phyloP scores from a whole-genome alignment of 2,329 filamentous ascomycete genomes.

The Aspergillus pseudoviridinutans region DNA sequence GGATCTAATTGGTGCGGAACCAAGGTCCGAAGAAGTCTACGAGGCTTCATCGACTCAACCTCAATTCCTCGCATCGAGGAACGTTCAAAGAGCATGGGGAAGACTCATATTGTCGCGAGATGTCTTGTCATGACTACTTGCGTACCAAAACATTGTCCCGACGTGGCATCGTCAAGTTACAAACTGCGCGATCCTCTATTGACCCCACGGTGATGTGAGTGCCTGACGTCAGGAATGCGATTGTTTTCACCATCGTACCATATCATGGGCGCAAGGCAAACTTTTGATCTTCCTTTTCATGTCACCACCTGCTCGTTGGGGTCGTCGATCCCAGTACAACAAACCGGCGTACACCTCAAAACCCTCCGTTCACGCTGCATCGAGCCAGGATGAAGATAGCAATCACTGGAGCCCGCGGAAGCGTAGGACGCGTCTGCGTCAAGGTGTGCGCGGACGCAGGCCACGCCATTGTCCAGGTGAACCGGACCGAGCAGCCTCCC shows the following conservation, averaged over 20 bases:
- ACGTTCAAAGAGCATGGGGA: not conserved
- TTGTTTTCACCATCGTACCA: not conserved
- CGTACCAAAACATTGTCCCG: too few relatives aligned
- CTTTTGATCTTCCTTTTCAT: not conserved
- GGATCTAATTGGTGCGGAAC: not conserved
- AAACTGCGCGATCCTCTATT: not conserved
- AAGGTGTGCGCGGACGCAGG: conserved; percentile 29
- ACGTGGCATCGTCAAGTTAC: too few relatives aligned
- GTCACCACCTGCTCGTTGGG: not conserved
- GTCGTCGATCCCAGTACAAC: not conserved
- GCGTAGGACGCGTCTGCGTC: conserved; percentile 27
- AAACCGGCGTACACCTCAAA: not conserved
- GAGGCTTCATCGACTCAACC: not conserved
- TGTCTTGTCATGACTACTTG: too few relatives aligned
- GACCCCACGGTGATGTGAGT: not conserved
- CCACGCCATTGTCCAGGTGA: conserved; percentile 32
- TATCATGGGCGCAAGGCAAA: not conserved
- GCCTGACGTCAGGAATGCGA: not conserved
- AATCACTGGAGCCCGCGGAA: conserved; percentile 37
- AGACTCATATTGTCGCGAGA: not conserved
- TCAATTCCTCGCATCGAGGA: not conserved
- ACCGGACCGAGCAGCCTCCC: conserved; percentile 27
- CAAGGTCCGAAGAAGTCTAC: not conserved
- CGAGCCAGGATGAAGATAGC: conserved; percentile 35
- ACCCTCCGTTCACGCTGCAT: conserved; percentile 18